Evolutionary conservation across 2,329 filamentous ascomycete genomes (phyloP), one percentile per base, ranked within the genome.

Genomic region (Fusarium succisae): DNA sequence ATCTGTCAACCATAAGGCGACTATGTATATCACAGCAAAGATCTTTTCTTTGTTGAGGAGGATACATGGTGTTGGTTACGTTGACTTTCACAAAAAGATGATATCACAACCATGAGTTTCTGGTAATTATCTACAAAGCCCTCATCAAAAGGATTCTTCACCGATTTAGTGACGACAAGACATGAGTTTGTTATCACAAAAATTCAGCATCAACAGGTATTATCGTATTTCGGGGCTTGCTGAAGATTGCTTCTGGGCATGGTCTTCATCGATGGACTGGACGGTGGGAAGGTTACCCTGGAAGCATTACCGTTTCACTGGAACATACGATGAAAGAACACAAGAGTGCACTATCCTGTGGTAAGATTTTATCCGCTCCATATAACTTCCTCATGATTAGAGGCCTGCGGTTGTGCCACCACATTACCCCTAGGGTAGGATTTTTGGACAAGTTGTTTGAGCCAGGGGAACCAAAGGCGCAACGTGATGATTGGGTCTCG

Each of bases 41-140:
- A 59, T 72, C 63, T 20, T 53, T 68, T 37, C 53, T 68, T 59
- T 20, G 12, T 68, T 67, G 3, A 20, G 35, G 53, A 39, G 24
- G 60, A 30, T 15, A 22, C 15, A 43, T 53, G 39, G 48, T 56
- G 51, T 15, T 53, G 24, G 28, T 9, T 8, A 11, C 30, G 18
- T 35, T 47, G n/a, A 24, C 30, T 13, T 20, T 47, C 11, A 48
- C 32, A 24, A 12, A 14, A 8, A 13, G 35, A 37, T 53, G 57
- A 57, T 61, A 53, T 51, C 62, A 45, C 45, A 44, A 15, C 11
- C 22, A 37, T 32, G 14, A 50, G 32, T 20, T n/a, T 44, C 17
- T 9, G 18, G 28, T 20, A 48, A 43, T 64, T 59, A 54, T 43
- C 9, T 32, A 43, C 45, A 26, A 41, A 17, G 12, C 24, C 35